Evolutionary conservation across 306 rosid genomes (phyloP), one percentile per base, ranked within the genome.

Genomic region (Prunus campanulata): DNA sequence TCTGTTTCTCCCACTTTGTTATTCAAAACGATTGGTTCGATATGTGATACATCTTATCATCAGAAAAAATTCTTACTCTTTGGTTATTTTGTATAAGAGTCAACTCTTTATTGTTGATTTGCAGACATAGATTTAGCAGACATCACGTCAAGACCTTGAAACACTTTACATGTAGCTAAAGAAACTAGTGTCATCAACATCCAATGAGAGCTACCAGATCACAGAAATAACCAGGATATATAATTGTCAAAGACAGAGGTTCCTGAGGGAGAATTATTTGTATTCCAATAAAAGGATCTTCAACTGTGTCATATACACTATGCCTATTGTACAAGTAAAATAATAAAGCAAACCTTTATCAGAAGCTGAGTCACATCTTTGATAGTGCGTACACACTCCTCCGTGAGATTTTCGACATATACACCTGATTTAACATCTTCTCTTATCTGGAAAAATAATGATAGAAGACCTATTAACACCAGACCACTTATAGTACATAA

Each of bases 351-450:
- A 81, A 96, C 99, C 98, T 93, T 96, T 72, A 88, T 77, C 71
- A 96, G 74, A 75, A 96, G 94, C 82, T 78, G 90, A 68, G 86
- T 85, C 74, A 93, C 94, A 85, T 96, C 99, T 67, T 82, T 80
- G 85, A 88, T 87, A 0, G 93, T 85, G 49, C 84, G 70, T 60
- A 90, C 98, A 55, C 83, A 85, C 85, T 96, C 87, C 88, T 91
- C 99, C 4, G 91, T 92, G 46, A 96, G 97, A 83, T 88, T 96
- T 81, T 96, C 99, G 49, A 96, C 98, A 88, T 96, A 96, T 24
- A 96, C 94, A 74, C 99, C 99, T 83, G 98, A 91, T 86, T 92
- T 96, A 76, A 96, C 99, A 83, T 93, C 99, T 90, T 96, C 99
- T 83, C 99, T 85, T 57, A 96, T 88, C 98, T 96, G 94, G 67